A percentile compares a stretch with the other conserved stretches of the same genome.
phyloP scores from a whole-genome alignment of 73 alveolate genomes.

The Stentor coeruleus region DNA sequence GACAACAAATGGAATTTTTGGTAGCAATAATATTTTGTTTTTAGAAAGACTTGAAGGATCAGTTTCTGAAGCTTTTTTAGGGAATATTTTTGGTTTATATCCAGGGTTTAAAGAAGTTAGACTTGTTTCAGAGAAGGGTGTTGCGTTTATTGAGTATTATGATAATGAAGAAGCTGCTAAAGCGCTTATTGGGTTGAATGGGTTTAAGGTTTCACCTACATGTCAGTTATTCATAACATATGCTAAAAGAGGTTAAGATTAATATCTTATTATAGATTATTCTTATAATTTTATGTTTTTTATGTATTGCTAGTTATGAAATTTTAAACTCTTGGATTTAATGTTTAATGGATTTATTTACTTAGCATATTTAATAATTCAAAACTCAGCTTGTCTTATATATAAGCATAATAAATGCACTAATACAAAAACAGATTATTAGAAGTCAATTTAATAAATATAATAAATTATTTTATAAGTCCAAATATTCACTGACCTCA shows the following conservation, averaged over 20 bases:
- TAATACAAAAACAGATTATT: too few species aligned
- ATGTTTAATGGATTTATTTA: too few species aligned
- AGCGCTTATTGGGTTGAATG: constrained; percentile 44
- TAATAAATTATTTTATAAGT: too few species aligned
- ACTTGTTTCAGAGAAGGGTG: constrained; percentile 40
- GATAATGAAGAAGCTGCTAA: constrained; percentile 35
- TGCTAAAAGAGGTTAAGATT: background rate
- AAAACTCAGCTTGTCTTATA: too few species aligned
- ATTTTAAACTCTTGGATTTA: too few species aligned
- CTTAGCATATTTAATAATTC: too few species aligned
- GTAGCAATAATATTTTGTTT: background rate
- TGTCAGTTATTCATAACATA: constrained; percentile 1
- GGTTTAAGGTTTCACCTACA: constrained; percentile 23
- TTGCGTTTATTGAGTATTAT: constrained; percentile 42
- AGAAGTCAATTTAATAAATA: too few species aligned
- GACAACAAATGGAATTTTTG: background rate
- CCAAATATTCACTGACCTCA: background rate
- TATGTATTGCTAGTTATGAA: too few species aligned
- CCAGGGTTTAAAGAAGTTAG: constrained; percentile 49
- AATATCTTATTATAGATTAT: too few species aligned
- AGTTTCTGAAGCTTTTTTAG: background rate
- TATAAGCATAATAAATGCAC: too few species aligned
- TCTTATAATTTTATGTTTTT: background rate
- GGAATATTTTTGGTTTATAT: constrained; percentile 28
- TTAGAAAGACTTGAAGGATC: background rate